These are phyloP conservation scores for Orbilia blumenaviensis DNA, from an alignment of 2,329 filamentous ascomycete genomes.

Conservation along the genomic window DNA sequence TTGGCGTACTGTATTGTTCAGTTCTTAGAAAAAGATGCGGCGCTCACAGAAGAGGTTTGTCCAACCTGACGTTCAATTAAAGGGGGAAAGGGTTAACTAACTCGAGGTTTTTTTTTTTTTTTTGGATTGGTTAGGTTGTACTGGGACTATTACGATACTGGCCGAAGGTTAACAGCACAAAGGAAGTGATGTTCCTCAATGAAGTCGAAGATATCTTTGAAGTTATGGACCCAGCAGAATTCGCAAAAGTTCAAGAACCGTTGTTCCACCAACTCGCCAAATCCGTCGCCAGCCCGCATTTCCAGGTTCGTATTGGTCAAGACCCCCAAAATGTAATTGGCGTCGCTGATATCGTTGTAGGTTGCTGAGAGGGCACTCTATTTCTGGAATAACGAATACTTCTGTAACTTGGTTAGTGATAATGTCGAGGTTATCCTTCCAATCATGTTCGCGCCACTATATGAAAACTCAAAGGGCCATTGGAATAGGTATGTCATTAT, in stretches of 20 bases:
- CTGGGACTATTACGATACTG: conserved; percentile 94
- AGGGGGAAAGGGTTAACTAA: conserved; percentile 50
- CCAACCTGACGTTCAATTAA: conserved; percentile 24
- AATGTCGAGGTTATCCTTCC: conserved; percentile 98
- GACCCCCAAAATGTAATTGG: conserved; percentile 28
- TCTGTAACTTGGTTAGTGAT: conserved; percentile 98
- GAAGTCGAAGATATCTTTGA: conserved; percentile 99
- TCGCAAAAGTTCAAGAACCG: conserved; percentile 97
- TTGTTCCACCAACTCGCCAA: conserved; percentile 97
- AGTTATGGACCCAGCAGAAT: conserved; percentile 98
- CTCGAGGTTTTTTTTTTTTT: no score
- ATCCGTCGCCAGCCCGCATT: conserved; percentile 96
- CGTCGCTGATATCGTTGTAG: conserved; percentile 59
- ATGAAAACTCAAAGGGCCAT: conserved; percentile 98
- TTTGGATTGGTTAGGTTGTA: conserved; percentile 89
- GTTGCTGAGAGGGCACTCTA: conserved; percentile 96
- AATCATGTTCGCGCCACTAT: conserved; percentile 98
- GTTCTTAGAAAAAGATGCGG: conserved; percentile 96
- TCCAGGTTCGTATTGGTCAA: conserved; percentile 72
- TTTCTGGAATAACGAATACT: conserved; percentile 99
- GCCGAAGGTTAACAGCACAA: conserved; percentile 99
- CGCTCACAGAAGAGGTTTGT: conserved; percentile 90
- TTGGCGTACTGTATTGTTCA: conserved; percentile 98
- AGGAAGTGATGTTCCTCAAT: conserved; percentile 99
- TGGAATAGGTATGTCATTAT: conserved; percentile 83